Evolutionary conservation across 345 rosid genomes (phyloP).

Genomic region (Theobroma cacao): DNA sequence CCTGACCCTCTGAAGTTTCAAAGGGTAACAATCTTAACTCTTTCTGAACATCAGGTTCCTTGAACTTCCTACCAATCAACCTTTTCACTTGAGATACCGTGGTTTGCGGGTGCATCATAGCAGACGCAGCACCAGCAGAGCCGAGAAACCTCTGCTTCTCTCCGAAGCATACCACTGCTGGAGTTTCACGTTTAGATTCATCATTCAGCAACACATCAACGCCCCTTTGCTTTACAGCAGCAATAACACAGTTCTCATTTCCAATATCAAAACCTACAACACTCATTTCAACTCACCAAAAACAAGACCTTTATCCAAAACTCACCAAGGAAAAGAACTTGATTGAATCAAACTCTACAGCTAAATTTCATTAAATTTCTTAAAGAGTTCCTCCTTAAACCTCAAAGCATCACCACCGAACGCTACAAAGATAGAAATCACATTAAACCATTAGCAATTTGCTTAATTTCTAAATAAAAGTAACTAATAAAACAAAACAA

Average conservation of each 20-base stretch:
- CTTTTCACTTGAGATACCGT: constrained; percentile 76
- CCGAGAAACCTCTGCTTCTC: constrained; percentile 87
- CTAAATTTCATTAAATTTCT: background rate
- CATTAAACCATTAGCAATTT: background rate
- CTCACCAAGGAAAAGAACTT: background rate
- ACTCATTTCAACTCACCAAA: constrained; percentile 40
- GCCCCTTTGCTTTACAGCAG: constrained; percentile 68
- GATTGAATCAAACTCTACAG: background rate
- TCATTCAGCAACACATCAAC: constrained; percentile 73
- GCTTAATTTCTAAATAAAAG: background rate
- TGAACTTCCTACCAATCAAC: constrained; percentile 46
- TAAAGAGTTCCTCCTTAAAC: background rate
- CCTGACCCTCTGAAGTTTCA: constrained; percentile 39
- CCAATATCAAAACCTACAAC: constrained; percentile 79
- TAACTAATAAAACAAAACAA: background rate
- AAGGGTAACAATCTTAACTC: constrained; percentile 58
- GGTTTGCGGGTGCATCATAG: constrained; percentile 69
- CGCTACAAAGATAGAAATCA: constrained; percentile 1
- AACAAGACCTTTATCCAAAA: background rate
- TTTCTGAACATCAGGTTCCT: constrained; percentile 46
- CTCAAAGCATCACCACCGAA: background rate
- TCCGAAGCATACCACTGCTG: constrained; percentile 66
- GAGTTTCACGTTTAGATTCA: constrained; percentile 71
- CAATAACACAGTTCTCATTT: constrained; percentile 78
- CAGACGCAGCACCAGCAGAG: constrained; percentile 74